These are phyloP conservation scores for Dentipellis sp. DNA, from an alignment of 768 basidiomycete species.

Conservation along the genomic window DNA sequence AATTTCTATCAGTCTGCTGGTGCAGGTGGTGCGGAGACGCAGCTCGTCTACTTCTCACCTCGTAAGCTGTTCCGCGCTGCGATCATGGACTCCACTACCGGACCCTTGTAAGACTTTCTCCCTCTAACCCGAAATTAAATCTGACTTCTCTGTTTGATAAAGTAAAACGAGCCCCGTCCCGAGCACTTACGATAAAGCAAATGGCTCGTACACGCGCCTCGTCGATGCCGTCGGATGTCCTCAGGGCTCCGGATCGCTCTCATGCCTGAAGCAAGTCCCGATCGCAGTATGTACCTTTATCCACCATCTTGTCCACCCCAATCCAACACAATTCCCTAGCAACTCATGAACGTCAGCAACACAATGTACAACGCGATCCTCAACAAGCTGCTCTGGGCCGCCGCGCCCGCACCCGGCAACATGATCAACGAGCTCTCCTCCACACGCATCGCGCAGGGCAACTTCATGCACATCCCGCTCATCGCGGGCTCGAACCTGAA, in stretches of 20 bases:
- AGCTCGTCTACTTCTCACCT: constrained; percentile 28
- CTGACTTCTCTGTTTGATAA: neutral
- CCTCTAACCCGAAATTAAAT: neutral
- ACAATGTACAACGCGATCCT: constrained; percentile 33
- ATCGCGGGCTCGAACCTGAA: constrained; percentile 45
- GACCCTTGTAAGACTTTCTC: constrained; percentile 35
- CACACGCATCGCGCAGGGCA: constrained; percentile 29
- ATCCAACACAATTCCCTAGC: constrained; percentile 20
- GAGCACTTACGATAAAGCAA: constrained; percentile 42
- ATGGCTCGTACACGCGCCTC: constrained; percentile 39
- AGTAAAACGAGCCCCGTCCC: constrained; percentile 45
- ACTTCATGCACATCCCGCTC: constrained; percentile 42
- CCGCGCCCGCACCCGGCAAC: constrained; percentile 39
- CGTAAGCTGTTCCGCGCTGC: constrained; percentile 36
- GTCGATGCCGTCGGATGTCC: constrained; percentile 36
- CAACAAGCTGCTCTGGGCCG: constrained; percentile 48
- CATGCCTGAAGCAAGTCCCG: constrained; percentile 37
- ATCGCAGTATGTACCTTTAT: neutral
- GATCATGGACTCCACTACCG: constrained; percentile 40
- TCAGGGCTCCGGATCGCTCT: constrained; percentile 26
- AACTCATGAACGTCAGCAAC: constrained; percentile 37
- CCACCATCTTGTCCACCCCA: neutral
- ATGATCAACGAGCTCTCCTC: constrained; percentile 37
- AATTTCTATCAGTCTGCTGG: constrained; percentile 31
- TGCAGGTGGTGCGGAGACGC: constrained; percentile 37